A percentile compares a stretch with the other conserved stretches of the same genome.
phyloP scores from a whole-genome alignment of 257 asterid species.

The Jacaranda copaia region DNA sequence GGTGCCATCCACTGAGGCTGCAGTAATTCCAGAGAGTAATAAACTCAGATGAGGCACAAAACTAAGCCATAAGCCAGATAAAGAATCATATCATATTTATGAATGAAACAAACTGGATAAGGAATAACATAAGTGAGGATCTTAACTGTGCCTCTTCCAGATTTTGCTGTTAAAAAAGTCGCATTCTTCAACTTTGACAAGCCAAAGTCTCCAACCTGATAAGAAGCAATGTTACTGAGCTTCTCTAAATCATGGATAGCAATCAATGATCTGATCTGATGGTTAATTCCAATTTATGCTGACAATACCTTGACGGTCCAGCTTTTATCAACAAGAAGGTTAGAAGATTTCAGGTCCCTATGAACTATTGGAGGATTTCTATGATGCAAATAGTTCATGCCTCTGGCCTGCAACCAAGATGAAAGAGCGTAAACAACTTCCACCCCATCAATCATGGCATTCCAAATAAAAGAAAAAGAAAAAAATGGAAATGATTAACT shows the following conservation, averaged over 20 bases:
- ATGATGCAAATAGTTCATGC: conserved; percentile 81
- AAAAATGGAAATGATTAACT: conserved; percentile 4
- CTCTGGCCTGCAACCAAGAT: conserved; percentile 65
- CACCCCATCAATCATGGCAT: background rate
- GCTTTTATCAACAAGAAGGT: conserved; percentile 79
- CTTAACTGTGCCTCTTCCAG: conserved; percentile 80
- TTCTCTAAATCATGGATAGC: background rate
- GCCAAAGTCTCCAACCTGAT: conserved; percentile 87
- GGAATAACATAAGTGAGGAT: conserved; percentile 25
- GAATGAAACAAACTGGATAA: background rate
- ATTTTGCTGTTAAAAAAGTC: conserved; percentile 64
- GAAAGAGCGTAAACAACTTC: conserved; percentile 11
- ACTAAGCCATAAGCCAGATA: background rate
- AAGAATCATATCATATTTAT: background rate
- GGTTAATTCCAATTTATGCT: background rate
- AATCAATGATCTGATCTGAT: background rate
- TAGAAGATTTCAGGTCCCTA: conserved; percentile 83
- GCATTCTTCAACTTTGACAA: conserved; percentile 68
- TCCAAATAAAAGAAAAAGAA: background rate
- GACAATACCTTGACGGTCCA: conserved; percentile 76
- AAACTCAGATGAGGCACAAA: conserved; percentile 13
- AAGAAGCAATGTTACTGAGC: background rate
- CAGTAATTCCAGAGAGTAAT: conserved; percentile 24
- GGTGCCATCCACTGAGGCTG: conserved; percentile 98
- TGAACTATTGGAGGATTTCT: conserved; percentile 85